These are phyloP conservation scores for Anthracocystis setariae DNA, from an alignment of 1,284 basidiomycete genomes.

Conservation along the genomic window DNA sequence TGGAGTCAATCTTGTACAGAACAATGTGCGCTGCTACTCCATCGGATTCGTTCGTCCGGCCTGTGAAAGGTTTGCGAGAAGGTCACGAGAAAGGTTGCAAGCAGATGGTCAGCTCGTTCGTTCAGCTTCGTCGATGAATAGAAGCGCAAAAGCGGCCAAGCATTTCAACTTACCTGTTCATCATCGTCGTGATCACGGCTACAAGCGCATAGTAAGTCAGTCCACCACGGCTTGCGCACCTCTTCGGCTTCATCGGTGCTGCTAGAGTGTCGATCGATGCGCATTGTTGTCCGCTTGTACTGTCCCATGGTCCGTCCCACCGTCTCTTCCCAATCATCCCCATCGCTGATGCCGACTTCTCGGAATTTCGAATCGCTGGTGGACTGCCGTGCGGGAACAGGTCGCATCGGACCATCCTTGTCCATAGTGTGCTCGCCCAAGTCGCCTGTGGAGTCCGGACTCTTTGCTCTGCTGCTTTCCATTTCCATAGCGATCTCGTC, in stretches of 20 bases:
- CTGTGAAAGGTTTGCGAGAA: slow-evolving; percentile 7
- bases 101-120: slow-evolving; percentile 4
- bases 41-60: slow-evolving; percentile 49
- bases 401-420: slow-evolving; percentile 2
- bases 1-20: neutral
- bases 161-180: slow-evolving; percentile 54
- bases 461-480: slow-evolving; percentile 9
- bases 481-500: slow-evolving; percentile 44
- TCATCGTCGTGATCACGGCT: slow-evolving; percentile 47
- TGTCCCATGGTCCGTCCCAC: slow-evolving; percentile 9
- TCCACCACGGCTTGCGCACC: slow-evolving; percentile 49
- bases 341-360: slow-evolving; percentile 45
- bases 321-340: slow-evolving; percentile 39
- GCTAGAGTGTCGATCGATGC: slow-evolving; percentile 7
- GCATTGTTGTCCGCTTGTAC: slow-evolving; percentile 10
- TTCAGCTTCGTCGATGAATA: neutral
- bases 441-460: slow-evolving; percentile 21
- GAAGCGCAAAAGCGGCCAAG: neutral
- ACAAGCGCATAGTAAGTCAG: slow-evolving; percentile 52
- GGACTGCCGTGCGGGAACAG: slow-evolving; percentile 21
- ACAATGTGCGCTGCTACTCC: slow-evolving; percentile 29
- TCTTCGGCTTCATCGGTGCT: slow-evolving; percentile 13
- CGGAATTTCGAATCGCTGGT: slow-evolving; percentile 51
- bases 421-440: slow-evolving; percentile 28
- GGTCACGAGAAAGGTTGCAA: neutral